Evolutionary conservation across 371 early-diverging fungal genomes (phyloP).

Genomic region (Apophysomyces trapeziformis): DNA sequence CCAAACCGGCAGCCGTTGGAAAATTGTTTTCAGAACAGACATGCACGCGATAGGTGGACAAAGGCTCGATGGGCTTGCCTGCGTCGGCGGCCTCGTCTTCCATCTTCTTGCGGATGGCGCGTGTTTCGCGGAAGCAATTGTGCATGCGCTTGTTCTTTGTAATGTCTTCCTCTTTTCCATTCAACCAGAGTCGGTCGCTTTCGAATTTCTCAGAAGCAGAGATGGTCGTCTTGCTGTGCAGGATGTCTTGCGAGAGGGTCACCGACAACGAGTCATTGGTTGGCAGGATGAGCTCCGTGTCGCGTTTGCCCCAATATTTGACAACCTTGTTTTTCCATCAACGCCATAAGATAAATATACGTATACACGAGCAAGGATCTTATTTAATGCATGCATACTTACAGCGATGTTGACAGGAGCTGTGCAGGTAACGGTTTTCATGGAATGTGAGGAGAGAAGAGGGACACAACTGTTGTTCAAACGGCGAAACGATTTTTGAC

Average conservation of each 20-base stretch:
- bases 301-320: conserved; percentile 99
- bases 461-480: too few relatives aligned
- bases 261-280: conserved; percentile 97
- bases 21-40: conserved; percentile 97
- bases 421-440: conserved; percentile 80
- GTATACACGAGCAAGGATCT: too few relatives aligned
- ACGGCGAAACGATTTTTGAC: too few relatives aligned
- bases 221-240: conserved; percentile 93
- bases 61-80: conserved; percentile 40
- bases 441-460: conserved; percentile 19
- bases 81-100: conserved; percentile 61
- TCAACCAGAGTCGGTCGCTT: conserved; percentile 89
- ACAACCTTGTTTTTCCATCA: conserved; percentile 49
- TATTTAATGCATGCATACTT: conserved; percentile 14
- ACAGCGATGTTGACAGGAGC: conserved; percentile 99
- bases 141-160: conserved; percentile 80
- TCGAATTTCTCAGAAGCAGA: conserved; percentile 70
- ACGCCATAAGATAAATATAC: not conserved
- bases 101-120: conserved; percentile 70
- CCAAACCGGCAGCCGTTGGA: conserved; percentile 99
- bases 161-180: conserved; percentile 89
- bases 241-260: conserved; percentile 95
- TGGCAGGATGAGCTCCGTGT: conserved; percentile 88
- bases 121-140: conserved; percentile 84
- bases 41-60: conserved; percentile 71